Evolutionary conservation across 768 basidiomycete genomes (phyloP).

Genomic region (Mycena galericulata): DNA sequence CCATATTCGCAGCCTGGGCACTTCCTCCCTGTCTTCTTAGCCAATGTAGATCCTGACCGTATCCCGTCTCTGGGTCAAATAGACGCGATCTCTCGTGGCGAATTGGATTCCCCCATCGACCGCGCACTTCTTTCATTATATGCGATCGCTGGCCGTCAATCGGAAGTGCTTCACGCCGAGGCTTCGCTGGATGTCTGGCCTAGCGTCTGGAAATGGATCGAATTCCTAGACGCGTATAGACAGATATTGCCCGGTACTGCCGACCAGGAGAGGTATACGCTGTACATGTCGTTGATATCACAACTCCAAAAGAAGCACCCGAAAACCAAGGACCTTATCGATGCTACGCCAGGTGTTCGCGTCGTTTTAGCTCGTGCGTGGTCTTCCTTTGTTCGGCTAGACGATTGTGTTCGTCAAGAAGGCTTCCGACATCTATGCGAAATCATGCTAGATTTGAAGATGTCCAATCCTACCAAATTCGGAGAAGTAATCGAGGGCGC

Average conservation of each 20-base stretch:
- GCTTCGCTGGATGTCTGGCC: not conserved
- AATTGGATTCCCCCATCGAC: not conserved
- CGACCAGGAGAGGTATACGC: not conserved
- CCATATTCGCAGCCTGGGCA: not conserved
- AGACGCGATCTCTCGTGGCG: no score
- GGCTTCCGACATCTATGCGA: not conserved
- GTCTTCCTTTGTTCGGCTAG: not conserved
- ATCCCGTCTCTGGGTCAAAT: not conserved
- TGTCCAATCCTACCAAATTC: not conserved
- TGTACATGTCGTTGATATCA: not conserved
- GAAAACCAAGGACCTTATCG: not conserved
- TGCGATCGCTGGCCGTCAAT: not conserved
- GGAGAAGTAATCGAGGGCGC: slow-evolving; percentile 2
- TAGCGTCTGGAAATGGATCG: not conserved
- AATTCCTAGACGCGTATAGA: not conserved
- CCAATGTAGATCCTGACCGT: not conserved
- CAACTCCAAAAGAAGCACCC: not conserved
- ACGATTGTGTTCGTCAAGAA: not conserved
- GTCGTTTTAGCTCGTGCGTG: not conserved
- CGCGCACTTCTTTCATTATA: not conserved
- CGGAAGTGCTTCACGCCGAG: not conserved
- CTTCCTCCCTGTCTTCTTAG: not conserved
- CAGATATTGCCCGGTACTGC: not conserved
- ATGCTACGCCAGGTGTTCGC: not conserved
- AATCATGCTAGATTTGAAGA: not conserved